Percentiles rank a stretch among this genome's conserved stretches.
These are phyloP conservation scores for Phytophthora rubi DNA, from an alignment of 352 stramenopile species.

Conservation along the genomic window DNA sequence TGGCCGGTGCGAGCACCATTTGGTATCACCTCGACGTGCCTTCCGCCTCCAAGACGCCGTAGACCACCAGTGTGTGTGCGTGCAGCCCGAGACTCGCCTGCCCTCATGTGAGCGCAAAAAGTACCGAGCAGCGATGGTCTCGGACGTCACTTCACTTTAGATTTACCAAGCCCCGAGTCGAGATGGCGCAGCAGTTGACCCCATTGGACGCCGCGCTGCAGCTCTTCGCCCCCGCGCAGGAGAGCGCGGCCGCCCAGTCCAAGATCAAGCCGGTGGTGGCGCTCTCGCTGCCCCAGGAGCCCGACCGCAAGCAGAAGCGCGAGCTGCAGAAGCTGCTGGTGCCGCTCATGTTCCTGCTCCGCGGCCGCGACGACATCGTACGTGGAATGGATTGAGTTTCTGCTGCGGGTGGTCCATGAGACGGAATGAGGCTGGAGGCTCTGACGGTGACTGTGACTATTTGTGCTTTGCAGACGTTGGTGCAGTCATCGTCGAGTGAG, in stretches of 20 bases:
- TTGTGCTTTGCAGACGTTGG: constrained; percentile 41
- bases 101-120: constrained; percentile 10
- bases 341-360: constrained; percentile 67
- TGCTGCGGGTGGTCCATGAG: not conserved
- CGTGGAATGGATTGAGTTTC: constrained; percentile 2
- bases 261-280: constrained; percentile 29
- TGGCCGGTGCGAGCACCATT: not conserved
- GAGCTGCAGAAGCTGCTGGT: constrained; percentile 51
- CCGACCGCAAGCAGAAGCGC: constrained; percentile 37
- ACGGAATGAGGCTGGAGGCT: not conserved
- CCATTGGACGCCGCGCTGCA: constrained; percentile 28
- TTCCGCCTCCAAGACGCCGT: constrained; percentile 10
- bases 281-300: constrained; percentile 30
- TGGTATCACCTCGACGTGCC: not conserved
- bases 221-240: constrained; percentile 23
- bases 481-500: constrained; percentile 46
- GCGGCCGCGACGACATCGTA: constrained; percentile 70
- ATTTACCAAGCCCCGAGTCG: constrained; percentile 2
- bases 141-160: constrained; percentile 19
- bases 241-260: constrained; percentile 8
- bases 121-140: not conserved
- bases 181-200: constrained; percentile 23
- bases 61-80: constrained; percentile 13
- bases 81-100: not conserved
- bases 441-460: not conserved